Evolutionary conservation across 2,329 filamentous ascomycete species (phyloP).

Genomic region (Alternaria arbusti): DNA sequence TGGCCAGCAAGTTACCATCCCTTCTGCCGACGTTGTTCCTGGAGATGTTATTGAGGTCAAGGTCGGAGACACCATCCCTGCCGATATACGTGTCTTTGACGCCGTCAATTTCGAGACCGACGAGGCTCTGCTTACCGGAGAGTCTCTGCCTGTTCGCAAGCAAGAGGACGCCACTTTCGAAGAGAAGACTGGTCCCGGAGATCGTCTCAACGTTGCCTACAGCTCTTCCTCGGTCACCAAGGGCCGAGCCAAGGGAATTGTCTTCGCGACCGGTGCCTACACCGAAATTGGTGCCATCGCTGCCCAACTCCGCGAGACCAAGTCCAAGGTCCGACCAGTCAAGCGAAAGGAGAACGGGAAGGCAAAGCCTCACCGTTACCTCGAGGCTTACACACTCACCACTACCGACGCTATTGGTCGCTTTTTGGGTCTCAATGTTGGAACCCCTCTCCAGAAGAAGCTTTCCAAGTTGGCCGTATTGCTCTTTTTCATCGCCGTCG

Average conservation of each 20-base stretch:
- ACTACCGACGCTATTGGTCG: conserved; percentile 47
- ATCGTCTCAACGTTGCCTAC: conserved; percentile 69
- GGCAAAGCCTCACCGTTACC: conserved; percentile 46
- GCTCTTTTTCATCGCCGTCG: conserved; percentile 46
- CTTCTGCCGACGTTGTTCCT: conserved; percentile 66
- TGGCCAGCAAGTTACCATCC: conserved; percentile 59
- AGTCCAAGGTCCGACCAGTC: conserved; percentile 43
- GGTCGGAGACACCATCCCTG: conserved; percentile 72
- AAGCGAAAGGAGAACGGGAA: conserved; percentile 49
- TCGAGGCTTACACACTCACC: conserved; percentile 62
- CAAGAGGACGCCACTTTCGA: conserved; percentile 62
- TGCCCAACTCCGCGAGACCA: conserved; percentile 65
- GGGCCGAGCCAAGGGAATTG: conserved; percentile 71
- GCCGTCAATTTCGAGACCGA: conserved; percentile 79
- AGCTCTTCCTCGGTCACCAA: conserved; percentile 74
- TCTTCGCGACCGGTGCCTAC: conserved; percentile 71
- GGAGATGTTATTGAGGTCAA: conserved; percentile 70
- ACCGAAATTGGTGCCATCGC: conserved; percentile 80
- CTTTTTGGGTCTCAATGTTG: conserved; percentile 51
- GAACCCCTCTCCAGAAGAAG: conserved; percentile 48
- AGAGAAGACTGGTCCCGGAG: conserved; percentile 66
- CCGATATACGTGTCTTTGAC: conserved; percentile 66
- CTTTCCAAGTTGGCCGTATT: conserved; percentile 43
- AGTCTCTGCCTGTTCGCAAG: conserved; percentile 72
- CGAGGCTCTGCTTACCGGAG: conserved; percentile 73